Evolutionary conservation across 257 asterid species (phyloP), one percentile per base, ranked within the genome.

Genomic region (Agastache rugosa): DNA sequence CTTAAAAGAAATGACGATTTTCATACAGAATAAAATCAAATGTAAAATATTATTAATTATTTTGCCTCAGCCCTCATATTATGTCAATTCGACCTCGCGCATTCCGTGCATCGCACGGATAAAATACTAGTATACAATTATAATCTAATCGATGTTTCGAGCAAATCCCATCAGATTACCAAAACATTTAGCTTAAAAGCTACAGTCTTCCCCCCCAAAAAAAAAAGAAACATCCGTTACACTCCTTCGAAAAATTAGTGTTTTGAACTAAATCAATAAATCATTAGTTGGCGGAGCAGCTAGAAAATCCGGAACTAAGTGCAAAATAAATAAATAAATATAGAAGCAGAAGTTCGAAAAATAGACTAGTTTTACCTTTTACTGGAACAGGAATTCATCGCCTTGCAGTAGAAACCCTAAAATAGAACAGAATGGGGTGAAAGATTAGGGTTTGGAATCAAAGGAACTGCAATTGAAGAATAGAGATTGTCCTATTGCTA

Each of bases 81-180:
- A n/a, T n/a, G n/a, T n/a, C n/a, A n/a, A n/a, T n/a, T n/a, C n/a
- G n/a, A n/a, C n/a, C n/a, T n/a, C n/a, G n/a, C n/a, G n/a, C n/a
- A n/a, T n/a, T n/a, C n/a, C n/a, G n/a, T n/a, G n/a, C n/a, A n/a
- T n/a, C n/a, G n/a, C n/a, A n/a, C n/a, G n/a, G n/a, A n/a, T n/a
- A n/a, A n/a, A n/a, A n/a, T n/a, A n/a, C n/a, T n/a, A n/a, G n/a
- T 63, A 63, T 19, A 12, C 75, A 56, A 56, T 11, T 42, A 20
- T 27, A 63, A 61, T 17, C 69, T 58, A 83, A 76, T 60, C 67
- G 54, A 62, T 60, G 34, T 45, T 68, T 60, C 69, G 34, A 65
- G 56, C 72, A 37, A 63, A 60, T 14, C 45, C 85, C 80, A 85
- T 73, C 63, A 71, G 35, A 77, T 60, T 60, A 60, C 74, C 71